Conservation (phyloP, 306 rosid species). For the Quercus alba region DNA sequence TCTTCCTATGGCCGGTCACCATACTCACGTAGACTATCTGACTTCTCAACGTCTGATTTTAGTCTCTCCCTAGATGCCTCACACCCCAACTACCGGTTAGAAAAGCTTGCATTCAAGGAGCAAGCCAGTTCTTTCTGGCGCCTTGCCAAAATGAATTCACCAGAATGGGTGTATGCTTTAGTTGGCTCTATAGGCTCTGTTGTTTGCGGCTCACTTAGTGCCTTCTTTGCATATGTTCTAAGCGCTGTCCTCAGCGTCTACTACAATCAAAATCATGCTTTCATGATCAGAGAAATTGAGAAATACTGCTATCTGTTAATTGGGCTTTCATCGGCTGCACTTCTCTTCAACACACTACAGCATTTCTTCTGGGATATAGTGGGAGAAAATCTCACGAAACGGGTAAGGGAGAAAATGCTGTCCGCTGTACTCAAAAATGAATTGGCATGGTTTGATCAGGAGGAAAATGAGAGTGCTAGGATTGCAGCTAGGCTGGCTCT, state of each 20-base stretch:
- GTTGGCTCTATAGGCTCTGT: conserved; percentile 89
- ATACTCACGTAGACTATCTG: conserved; percentile 93
- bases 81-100: conserved; percentile 74
- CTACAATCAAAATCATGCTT: conserved; percentile 64
- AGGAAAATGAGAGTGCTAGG: conserved; percentile 91
- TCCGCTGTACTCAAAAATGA: conserved; percentile 74
- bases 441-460: conserved; percentile 96
- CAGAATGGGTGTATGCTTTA: conserved; percentile 90
- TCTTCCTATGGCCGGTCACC: conserved; percentile 98
- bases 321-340: conserved; percentile 91
- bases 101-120: conserved; percentile 88
- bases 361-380: conserved; percentile 97
- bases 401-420: conserved; percentile 91
- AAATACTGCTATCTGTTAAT: conserved; percentile 86
- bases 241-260: conserved; percentile 90
- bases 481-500: conserved; percentile 82
- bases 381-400: conserved; percentile 84
- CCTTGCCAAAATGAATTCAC: conserved; percentile 97
- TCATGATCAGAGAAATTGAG: conserved; percentile 70
- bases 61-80: conserved; percentile 82
- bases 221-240: conserved; percentile 91
- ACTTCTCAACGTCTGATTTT: conserved; percentile 94
- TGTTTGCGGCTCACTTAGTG: conserved; percentile 93
- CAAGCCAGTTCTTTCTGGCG: conserved; percentile 99
- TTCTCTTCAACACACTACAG: conserved; percentile 86